Percentiles rank a stretch among this genome's conserved stretches.
These are phyloP conservation scores for Zymoseptoria crescenta DNA, from an alignment of 2,329 filamentous ascomycete species.

Conservation along the genomic window DNA sequence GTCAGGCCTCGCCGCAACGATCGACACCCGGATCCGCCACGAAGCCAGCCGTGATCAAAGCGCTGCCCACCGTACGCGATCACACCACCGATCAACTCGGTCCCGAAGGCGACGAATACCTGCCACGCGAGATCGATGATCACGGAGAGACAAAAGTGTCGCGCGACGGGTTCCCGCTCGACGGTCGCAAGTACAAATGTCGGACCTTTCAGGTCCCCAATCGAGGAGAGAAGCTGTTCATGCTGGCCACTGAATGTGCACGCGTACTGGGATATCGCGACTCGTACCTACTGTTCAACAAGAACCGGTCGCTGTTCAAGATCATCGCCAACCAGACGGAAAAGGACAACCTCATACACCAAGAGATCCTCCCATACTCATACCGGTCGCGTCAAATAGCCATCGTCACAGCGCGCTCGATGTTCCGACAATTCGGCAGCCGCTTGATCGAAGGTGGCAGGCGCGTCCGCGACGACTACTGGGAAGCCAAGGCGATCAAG, in stretches of 20 bases:
- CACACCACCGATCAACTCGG: conserved; percentile 95
- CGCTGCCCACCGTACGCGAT: conserved; percentile 87
- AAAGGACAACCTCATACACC: conserved; percentile 90
- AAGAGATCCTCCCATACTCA: conserved; percentile 94
- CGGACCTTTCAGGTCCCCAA: conserved; percentile 89
- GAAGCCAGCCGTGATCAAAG: conserved; percentile 76
- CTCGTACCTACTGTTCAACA: conserved; percentile 98
- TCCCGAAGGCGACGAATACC: conserved; percentile 82
- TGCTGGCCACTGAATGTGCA: conserved; percentile 96
- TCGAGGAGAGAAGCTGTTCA: conserved; percentile 88
- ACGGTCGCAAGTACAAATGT: conserved; percentile 81
- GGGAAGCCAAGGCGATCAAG: conserved; percentile 94
- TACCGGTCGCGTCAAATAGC: conserved; percentile 98
- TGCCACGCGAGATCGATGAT: conserved; percentile 87
- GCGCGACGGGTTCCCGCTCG: conserved; percentile 69
- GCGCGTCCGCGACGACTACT: conserved; percentile 93
- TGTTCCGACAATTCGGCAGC: conserved; percentile 98
- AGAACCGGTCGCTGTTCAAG: conserved; percentile 92
- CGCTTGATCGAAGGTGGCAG: conserved; percentile 84
- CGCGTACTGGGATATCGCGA: conserved; percentile 89
- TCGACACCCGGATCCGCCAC: conserved; percentile 57
- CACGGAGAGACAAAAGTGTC: conserved; percentile 92
- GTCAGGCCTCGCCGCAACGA: conserved; percentile 62
- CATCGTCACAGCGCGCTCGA: conserved; percentile 92
- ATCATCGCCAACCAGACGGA: conserved; percentile 94